phyloP scores from a whole-genome alignment of 2,329 filamentous ascomycete genomes.

The Cladosporium sphaerospermum region DNA sequence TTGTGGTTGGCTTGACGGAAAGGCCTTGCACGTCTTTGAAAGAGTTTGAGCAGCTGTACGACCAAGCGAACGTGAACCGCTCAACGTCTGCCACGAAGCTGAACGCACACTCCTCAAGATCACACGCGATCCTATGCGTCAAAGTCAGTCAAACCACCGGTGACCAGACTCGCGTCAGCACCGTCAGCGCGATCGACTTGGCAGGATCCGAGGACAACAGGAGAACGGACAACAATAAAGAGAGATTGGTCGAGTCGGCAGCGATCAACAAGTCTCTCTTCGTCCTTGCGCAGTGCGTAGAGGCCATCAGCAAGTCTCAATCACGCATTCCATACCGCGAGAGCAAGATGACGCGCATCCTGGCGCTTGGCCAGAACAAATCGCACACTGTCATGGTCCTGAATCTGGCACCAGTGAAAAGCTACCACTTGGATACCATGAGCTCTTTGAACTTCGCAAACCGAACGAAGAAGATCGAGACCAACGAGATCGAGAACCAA shows the following conservation, averaged over 20 bases:
- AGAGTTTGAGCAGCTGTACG: conserved; percentile 99
- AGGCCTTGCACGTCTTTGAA: conserved; percentile 76
- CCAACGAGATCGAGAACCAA: conserved; percentile 96
- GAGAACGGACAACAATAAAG: conserved; percentile 92
- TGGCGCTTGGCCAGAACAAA: conserved; percentile 83
- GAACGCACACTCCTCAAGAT: conserved; percentile 96
- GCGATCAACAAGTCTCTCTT: conserved; percentile 99
- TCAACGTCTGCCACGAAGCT: conserved; percentile 96
- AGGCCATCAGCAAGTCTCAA: conserved; percentile 82
- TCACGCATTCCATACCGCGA: conserved; percentile 97
- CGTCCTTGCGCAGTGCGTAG: conserved; percentile 96
- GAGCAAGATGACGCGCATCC: conserved; percentile 87
- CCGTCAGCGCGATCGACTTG: conserved; percentile 94
- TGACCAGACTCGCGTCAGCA: conserved; percentile 96
- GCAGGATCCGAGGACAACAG: conserved; percentile 94
- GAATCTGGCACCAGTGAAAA: conserved; percentile 83
- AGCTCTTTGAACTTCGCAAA: conserved; percentile 97
- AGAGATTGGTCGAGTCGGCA: conserved; percentile 83
- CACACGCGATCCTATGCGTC: conserved; percentile 94
- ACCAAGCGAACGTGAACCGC: conserved; percentile 85
- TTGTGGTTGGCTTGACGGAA: conserved; percentile 82
- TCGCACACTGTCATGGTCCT: conserved; percentile 99
- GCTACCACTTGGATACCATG: conserved; percentile 93
- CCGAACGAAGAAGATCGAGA: conserved; percentile 98
- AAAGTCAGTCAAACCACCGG: conserved; percentile 86